Evolutionary conservation across 2,329 filamentous ascomycete genomes (phyloP).

Genomic region (Neonectria neomacrospora): DNA sequence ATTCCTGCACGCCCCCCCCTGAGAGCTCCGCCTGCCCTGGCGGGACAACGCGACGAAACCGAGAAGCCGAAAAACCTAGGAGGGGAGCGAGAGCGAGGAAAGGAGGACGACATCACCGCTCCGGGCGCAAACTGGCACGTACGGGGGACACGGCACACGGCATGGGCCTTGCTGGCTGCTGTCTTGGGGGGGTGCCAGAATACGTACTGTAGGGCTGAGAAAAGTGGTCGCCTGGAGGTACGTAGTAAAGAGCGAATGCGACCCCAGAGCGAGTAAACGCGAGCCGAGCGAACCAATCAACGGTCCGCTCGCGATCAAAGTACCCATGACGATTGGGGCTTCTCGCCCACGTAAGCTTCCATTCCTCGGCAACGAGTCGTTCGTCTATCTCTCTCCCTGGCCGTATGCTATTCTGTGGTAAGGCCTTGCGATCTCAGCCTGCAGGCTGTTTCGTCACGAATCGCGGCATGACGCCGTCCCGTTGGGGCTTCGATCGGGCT

Average conservation of each 20-base stretch:
- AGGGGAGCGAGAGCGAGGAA: neutral
- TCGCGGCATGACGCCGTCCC: slow-evolving; percentile 1
- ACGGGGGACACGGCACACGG: neutral
- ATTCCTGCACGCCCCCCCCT: neutral
- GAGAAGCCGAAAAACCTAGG: neutral
- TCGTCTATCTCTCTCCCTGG: neutral
- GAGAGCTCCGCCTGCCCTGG: slow-evolving; percentile 2
- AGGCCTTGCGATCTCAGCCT: neutral
- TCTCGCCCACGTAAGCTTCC: slow-evolving; percentile 14
- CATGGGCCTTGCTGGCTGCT: neutral
- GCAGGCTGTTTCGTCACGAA: slow-evolving; percentile 11
- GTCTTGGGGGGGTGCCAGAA: neutral
- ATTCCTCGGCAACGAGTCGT: neutral
- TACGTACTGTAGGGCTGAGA: slow-evolving; percentile 29
- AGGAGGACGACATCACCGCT: neutral
- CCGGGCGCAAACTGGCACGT: slow-evolving; percentile 1
- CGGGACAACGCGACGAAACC: slow-evolving; percentile 1
- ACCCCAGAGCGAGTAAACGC: slow-evolving; percentile 9
- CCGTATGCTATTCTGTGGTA: neutral
- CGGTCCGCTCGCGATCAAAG: neutral
- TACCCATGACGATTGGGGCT: neutral
- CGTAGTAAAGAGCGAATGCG: slow-evolving; percentile 22
- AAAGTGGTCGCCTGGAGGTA: slow-evolving; percentile 2
- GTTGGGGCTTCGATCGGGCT: slow-evolving; percentile 17
- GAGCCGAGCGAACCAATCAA: slow-evolving; percentile 22